Conservation (phyloP, 2,329 filamentous ascomycete genomes). For the Ophiocordyceps camponoti-floridani region DNA sequence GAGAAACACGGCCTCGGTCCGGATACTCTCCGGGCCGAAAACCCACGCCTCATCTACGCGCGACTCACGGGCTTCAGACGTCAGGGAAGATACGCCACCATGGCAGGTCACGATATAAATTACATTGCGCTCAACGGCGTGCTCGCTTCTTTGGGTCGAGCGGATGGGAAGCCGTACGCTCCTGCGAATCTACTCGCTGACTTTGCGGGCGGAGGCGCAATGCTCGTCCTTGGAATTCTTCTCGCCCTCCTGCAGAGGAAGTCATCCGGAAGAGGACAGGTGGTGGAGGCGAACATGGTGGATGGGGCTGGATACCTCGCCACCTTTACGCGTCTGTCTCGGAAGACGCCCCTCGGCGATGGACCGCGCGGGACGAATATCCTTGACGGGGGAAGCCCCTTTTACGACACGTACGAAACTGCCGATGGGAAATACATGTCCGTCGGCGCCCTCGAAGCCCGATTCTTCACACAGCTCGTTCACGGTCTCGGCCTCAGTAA, state of each 20-base stretch:
- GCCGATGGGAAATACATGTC: constrained; percentile 64
- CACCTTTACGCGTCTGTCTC: constrained; percentile 54
- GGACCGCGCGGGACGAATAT: constrained; percentile 53
- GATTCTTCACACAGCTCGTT: constrained; percentile 58
- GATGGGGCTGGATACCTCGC: constrained; percentile 70
- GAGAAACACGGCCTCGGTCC: constrained; percentile 71
- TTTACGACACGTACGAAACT: constrained; percentile 79
- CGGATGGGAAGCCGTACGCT: constrained; percentile 51
- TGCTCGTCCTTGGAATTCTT: constrained; percentile 65
- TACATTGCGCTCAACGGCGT: constrained; percentile 82
- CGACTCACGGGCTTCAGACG: constrained; percentile 82
- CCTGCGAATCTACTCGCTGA: constrained; percentile 77
- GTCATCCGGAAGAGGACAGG: constrained; percentile 53
- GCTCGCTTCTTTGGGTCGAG: constrained; percentile 56
- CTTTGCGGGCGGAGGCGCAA: constrained; percentile 77
- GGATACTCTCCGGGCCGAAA: constrained; percentile 42
- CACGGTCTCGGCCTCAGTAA: constrained; percentile 43
- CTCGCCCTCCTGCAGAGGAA: constrained; percentile 53
- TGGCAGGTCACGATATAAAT: constrained; percentile 95
- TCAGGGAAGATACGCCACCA: constrained; percentile 67
- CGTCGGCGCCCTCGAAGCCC: constrained; percentile 78
- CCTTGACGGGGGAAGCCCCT: constrained; percentile 73
- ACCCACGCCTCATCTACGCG: constrained; percentile 62
- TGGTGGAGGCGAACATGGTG: constrained; percentile 95
- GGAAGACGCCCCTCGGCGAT: constrained; percentile 46